Percentiles rank a stretch among this genome's conserved stretches.
phyloP scores from a whole-genome alignment of 306 rosid genomes.

The Glycine latifolia region DNA sequence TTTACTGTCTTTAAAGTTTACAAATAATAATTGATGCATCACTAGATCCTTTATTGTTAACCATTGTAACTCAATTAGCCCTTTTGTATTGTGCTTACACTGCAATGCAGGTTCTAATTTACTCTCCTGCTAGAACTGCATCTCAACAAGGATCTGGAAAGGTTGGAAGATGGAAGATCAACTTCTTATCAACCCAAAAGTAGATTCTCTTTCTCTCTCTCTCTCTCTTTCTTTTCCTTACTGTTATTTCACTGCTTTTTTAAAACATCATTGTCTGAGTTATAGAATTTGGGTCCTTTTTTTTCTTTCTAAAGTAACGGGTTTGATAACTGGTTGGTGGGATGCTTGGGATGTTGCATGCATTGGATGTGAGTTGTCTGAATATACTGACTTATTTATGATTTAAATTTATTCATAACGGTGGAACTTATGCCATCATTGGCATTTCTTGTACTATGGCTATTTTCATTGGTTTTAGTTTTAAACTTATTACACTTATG shows the following conservation, averaged over 20 bases:
- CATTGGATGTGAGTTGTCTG: constrained; percentile 17
- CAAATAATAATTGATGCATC: constrained; percentile 19
- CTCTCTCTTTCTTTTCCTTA: not conserved
- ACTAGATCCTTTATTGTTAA: constrained; percentile 16
- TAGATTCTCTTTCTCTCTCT: constrained; percentile 32
- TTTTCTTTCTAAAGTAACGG: not conserved
- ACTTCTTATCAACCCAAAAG: constrained; percentile 94
- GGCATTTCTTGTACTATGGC: constrained; percentile 5
- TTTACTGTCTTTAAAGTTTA: not conserved
- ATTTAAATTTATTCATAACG: not conserved
- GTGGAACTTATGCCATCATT: not conserved
- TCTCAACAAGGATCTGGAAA: constrained; percentile 98
- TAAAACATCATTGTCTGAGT: constrained; percentile 17
- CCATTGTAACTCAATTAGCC: constrained; percentile 25
- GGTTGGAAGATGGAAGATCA: constrained; percentile 94
- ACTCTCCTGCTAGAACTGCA: constrained; percentile 98
- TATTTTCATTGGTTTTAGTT: constrained; percentile 25
- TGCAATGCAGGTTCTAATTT: constrained; percentile 80
- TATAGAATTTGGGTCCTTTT: constrained; percentile 12
- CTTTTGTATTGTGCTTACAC: not conserved
- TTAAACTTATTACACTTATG: constrained; percentile 7
- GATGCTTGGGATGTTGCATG: not conserved
- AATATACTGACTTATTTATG: constrained; percentile 6
- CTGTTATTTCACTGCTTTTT: constrained; percentile 4
- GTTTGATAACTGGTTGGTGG: constrained; percentile 26